Conservation (phyloP, 2,329 filamentous ascomycete species). For the Fonsecaea monophora region DNA sequence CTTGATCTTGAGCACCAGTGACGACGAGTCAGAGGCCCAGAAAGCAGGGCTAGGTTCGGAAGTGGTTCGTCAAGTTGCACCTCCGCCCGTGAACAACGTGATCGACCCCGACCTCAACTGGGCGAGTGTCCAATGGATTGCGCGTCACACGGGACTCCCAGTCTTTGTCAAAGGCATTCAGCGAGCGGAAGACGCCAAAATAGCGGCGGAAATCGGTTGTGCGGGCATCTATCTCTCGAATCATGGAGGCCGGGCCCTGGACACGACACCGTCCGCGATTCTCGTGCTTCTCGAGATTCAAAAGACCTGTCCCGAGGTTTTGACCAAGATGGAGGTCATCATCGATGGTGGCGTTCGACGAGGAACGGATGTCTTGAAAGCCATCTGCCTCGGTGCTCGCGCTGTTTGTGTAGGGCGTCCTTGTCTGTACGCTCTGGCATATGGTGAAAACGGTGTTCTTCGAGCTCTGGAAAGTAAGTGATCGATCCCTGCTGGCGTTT, state of each 20-base stretch:
- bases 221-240: constrained; percentile 65
- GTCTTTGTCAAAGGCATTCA: constrained; percentile 66
- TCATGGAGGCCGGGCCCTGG: constrained; percentile 64
- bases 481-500: neutral
- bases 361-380: constrained; percentile 63
- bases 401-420: constrained; percentile 62
- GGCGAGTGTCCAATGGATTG: constrained; percentile 63
- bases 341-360: constrained; percentile 62
- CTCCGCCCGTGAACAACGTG: constrained; percentile 42
- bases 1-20: constrained; percentile 38
- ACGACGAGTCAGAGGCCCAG: constrained; percentile 47
- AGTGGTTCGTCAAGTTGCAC: neutral
- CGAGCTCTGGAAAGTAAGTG: constrained; percentile 59
- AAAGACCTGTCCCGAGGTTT: constrained; percentile 52
- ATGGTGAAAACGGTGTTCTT: constrained; percentile 62
- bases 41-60: neutral
- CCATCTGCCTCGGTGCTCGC: constrained; percentile 60
- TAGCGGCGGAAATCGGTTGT: constrained; percentile 58
- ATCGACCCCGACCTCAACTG: constrained; percentile 61
- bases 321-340: constrained; percentile 56
- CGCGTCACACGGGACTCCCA: constrained; percentile 49
- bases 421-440: constrained; percentile 60
- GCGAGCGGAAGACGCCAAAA: constrained; percentile 61
- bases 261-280: constrained; percentile 56
- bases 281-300: constrained; percentile 68